These are phyloP conservation scores for Rubus idaeus DNA, from an alignment of 306 rosid genomes.

Conservation along the genomic window DNA sequence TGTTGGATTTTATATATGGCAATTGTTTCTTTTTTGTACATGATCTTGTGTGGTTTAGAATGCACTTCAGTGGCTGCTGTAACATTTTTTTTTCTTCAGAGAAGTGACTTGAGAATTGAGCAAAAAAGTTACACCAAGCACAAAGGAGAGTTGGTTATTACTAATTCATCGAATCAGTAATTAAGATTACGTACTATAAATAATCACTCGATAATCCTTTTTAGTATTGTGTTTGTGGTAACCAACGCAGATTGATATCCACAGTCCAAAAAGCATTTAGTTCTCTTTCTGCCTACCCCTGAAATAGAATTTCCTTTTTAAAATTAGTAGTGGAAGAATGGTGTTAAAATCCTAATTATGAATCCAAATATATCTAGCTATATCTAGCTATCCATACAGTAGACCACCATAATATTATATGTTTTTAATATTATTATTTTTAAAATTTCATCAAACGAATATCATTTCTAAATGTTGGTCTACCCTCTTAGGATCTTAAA, in stretches of 20 bases:
- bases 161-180: conserved; percentile 6
- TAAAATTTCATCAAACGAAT: no score
- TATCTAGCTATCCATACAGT: not conserved
- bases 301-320: not conserved
- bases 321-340: not conserved
- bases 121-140: not conserved
- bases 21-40: not conserved
- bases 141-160: not conserved
- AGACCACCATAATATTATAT: not conserved
- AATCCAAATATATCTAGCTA: not conserved
- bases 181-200: conserved; percentile 9
- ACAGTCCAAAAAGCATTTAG: not conserved
- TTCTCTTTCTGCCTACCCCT: conserved; percentile 1
- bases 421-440: no score
- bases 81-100: not conserved
- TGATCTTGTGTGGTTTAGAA: not conserved
- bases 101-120: not conserved
- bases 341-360: not conserved
- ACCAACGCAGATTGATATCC: conserved; percentile 10
- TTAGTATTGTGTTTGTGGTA: conserved; percentile 19
- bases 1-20: not conserved
- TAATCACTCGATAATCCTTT: conserved; percentile 7
- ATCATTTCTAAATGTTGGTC: no score
- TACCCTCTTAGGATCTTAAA: no score
- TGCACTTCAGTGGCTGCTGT: not conserved